Conservation (phyloP, 371 early-diverging fungal genomes). For the Mucor irregularis region DNA sequence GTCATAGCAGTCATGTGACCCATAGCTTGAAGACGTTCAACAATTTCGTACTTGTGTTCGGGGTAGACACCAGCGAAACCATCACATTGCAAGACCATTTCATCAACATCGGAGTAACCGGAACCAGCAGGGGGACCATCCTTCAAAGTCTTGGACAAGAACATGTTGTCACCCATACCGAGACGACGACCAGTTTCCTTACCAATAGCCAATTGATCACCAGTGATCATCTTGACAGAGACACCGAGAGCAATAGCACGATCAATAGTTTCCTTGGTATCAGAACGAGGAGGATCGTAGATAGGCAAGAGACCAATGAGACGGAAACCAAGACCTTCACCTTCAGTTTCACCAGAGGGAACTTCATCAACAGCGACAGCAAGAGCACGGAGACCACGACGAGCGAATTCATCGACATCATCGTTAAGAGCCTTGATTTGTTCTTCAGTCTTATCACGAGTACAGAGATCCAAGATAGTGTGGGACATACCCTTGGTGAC, state of each 20-base stretch:
- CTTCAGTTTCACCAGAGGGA: conserved; percentile 48
- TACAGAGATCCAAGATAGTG: conserved; percentile 71
- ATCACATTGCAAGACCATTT: conserved; percentile 75
- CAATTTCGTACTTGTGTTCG: conserved; percentile 94
- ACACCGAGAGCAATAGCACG: conserved; percentile 88
- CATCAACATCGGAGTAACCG: conserved; percentile 78
- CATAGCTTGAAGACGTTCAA: conserved; percentile 84
- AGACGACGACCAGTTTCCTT: conserved; percentile 82
- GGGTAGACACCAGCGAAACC: conserved; percentile 94
- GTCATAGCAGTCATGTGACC: conserved; percentile 90
- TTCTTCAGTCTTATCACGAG: conserved; percentile 68
- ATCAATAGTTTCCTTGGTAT: conserved; percentile 83
- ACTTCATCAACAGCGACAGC: conserved; percentile 76
- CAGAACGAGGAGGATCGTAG: conserved; percentile 89
- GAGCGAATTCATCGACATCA: conserved; percentile 76
- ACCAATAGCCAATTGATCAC: conserved; percentile 93
- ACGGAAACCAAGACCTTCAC: conserved; percentile 56
- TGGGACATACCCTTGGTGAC: conserved; percentile 80
- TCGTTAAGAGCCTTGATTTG: conserved; percentile 60
- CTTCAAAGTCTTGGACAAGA: conserved; percentile 75
- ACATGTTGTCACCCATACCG: conserved; percentile 77
- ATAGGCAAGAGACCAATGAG: conserved; percentile 74
- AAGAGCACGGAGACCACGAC: conserved; percentile 85
- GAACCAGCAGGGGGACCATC: conserved; percentile 68
- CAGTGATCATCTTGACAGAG: conserved; percentile 95